These are phyloP conservation scores for Lasiodiplodia gonubiensis DNA, from an alignment of 2,329 filamentous ascomycete genomes.

Conservation along the genomic window DNA sequence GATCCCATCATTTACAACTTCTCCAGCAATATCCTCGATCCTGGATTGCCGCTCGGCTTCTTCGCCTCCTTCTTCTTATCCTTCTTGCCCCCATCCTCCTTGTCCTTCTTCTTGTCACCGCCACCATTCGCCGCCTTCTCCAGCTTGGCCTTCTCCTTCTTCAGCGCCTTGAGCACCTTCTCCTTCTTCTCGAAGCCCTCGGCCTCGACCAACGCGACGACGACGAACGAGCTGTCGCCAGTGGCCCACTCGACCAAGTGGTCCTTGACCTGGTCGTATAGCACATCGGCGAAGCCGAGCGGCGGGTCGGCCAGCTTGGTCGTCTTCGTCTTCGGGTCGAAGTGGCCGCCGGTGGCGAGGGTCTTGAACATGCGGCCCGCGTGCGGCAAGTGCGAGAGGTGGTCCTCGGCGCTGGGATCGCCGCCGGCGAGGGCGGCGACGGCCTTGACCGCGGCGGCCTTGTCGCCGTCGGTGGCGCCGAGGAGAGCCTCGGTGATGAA, in stretches of 20 bases:
- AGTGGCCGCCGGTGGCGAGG: constrained; percentile 86
- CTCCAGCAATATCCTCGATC: constrained; percentile 54
- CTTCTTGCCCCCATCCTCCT: constrained; percentile 46
- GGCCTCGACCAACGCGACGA: constrained; percentile 80
- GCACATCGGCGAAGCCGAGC: constrained; percentile 76
- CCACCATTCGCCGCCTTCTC: constrained; percentile 69
- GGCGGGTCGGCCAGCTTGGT: constrained; percentile 75
- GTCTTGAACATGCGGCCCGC: constrained; percentile 88
- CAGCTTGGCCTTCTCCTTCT: constrained; percentile 73
- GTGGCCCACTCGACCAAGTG: constrained; percentile 83
- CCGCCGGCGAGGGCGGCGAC: constrained; percentile 56
- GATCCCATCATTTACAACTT: constrained; percentile 33
- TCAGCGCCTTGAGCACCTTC: constrained; percentile 72
- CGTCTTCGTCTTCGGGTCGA: constrained; percentile 73
- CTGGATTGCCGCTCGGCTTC: constrained; percentile 52
- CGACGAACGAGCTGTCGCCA: constrained; percentile 82
- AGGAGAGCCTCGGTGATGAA: constrained; percentile 84
- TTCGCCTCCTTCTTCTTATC: constrained; percentile 37
- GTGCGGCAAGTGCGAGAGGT: constrained; percentile 66
- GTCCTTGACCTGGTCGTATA: constrained; percentile 82
- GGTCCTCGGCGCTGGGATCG: constrained; percentile 52
- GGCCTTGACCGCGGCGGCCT: constrained; percentile 72
- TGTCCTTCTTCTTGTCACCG: constrained; percentile 52
- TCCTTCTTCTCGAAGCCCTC: constrained; percentile 67
- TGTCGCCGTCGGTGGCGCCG: constrained; percentile 71